phyloP scores from a whole-genome alignment of 2,329 filamentous ascomycete genomes.

The Ascochyta rabiei region DNA sequence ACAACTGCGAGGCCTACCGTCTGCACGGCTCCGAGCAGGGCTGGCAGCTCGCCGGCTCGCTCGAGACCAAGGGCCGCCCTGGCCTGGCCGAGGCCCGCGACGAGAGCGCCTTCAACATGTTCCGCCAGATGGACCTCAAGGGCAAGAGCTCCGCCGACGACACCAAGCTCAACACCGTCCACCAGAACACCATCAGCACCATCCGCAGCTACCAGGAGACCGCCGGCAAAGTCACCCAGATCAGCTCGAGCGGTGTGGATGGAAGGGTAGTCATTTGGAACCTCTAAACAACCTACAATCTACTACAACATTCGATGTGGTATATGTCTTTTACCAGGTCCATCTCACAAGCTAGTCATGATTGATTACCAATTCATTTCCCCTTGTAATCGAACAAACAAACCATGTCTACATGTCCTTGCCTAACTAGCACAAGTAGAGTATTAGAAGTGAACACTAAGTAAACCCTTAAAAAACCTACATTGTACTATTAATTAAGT shows the following conservation, averaged over 20 bases:
- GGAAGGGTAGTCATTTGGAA: constrained; percentile 57
- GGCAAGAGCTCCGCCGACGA: constrained; percentile 84
- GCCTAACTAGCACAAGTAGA: too few relatives aligned
- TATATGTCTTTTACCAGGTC: background rate
- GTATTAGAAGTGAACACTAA: too few relatives aligned
- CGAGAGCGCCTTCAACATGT: constrained; percentile 97
- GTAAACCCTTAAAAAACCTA: too few relatives aligned
- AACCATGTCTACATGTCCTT: too few relatives aligned
- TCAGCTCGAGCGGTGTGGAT: constrained; percentile 69
- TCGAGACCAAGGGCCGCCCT: constrained; percentile 73
- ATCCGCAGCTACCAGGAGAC: constrained; percentile 75
- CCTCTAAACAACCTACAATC: constrained; percentile 36
- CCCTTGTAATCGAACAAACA: too few relatives aligned
- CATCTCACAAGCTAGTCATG: background rate
- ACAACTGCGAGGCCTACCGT: constrained; percentile 86
- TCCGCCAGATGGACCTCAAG: constrained; percentile 97
- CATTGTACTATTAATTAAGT: too few relatives aligned
- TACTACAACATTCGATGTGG: background rate
- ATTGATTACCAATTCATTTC: too few relatives aligned
- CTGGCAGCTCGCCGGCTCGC: constrained; percentile 81
- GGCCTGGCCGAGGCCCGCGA: constrained; percentile 71
- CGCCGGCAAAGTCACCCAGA: constrained; percentile 71
- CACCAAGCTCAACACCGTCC: constrained; percentile 90
- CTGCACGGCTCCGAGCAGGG: constrained; percentile 79
- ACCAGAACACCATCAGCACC: constrained; percentile 94